Base-by-base conservation (phyloP, 1,284 basidiomycete species). In the Vanrija pseudolonga region DNA sequence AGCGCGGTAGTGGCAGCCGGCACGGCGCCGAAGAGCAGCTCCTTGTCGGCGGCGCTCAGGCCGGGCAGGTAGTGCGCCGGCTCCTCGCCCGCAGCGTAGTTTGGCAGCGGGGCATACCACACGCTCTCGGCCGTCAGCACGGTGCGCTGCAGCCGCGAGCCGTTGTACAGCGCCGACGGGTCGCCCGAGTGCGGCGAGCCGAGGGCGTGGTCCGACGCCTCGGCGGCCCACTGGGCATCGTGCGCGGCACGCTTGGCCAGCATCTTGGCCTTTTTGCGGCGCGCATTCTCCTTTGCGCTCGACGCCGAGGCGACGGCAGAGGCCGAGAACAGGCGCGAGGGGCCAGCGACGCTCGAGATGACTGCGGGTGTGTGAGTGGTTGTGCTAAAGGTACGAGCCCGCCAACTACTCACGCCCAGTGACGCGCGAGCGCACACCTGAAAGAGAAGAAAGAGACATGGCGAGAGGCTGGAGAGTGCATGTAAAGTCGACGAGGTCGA, bases 11-110 rank as follows among this genome's bases (percentile, higher is more conserved):
- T 60, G 6, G 66, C 67, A 23, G 68, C 60, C 0, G 75, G 75
- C n/a, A 76, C 38, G 9, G 71, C 68, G 11, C 69, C 67, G 47
- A 77, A 73, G 6, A 77, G 48, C 17, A 76, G 53, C 18, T 64
- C 53, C 11, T 59, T 55, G 56, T 77, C 75, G 2, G 61, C 59
- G 15, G 56, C 50, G 4, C 56, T 47, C n/a, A 77, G 42, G 4
- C 69, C 69, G 6, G 68, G 67, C 12, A 73, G 48, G 50, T 71
- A 63, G 43, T 61, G 45, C 36, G 56, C 36, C 1, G 74, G 74
- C 43, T 61, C 51, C 48, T 60, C 65, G 32, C 67, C 70, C 3
- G 47, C 32, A 2, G 60, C 55, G 47, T 73, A 75, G 40, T 69
- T 62, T 37, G 72, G 68, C 19, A 68, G 63, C 7, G 66, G 53